Base-by-base conservation (phyloP, 345 rosid genomes). In the Viola odorata region DNA sequence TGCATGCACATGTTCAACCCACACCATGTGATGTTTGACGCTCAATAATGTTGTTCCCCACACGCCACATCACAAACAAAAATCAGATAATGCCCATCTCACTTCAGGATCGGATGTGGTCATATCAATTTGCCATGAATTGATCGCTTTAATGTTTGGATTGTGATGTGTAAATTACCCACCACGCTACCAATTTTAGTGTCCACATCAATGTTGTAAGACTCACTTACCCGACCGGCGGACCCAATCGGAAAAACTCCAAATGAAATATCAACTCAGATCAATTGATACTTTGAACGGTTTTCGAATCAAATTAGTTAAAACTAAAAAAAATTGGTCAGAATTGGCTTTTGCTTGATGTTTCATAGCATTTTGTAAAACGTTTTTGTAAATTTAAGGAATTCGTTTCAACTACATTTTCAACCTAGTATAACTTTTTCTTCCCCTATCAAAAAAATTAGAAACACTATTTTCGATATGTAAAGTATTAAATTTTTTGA, bases 31-130 rank as follows among this genome's bases (percentile, higher is more conserved):
- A 66, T 39, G 41, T 76, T 57, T 58, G 52, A 65, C 50, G 7
- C 45, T 60, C 61, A 58, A 72, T 77, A 57, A 72, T 72, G 74
- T 17, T 67, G 79, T 66, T 60, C 75, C 75, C 77, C 71, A 69
- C 73, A 12, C 32, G 37, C 37, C 36, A 36, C 16, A 14, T 69
- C 69, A 40, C 53, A 37, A 69, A 59, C 38, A 8, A 55, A 53
- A 37, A 56, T 45, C 32, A 23, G 32, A 23, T 23, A 23, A 23
- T 23, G 62, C n/a, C 51, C 64, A n/a, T n/a, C 63, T 60, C 57
- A n/a, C 17, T 62, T 44, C 64, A 49, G 55, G 55, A 63, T 56
- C 16, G 61, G 40, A 40, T 37, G 17, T 23, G 49, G 55, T 53
- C 10, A 50, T 49, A 39, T 54, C 60, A 4, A 69, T 13, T 66